A percentile compares a stretch with the other conserved stretches of the same genome.
These are phyloP conservation scores for Arthrinium phaeospermum DNA, from an alignment of 2,329 filamentous ascomycete species.

Conservation along the genomic window DNA sequence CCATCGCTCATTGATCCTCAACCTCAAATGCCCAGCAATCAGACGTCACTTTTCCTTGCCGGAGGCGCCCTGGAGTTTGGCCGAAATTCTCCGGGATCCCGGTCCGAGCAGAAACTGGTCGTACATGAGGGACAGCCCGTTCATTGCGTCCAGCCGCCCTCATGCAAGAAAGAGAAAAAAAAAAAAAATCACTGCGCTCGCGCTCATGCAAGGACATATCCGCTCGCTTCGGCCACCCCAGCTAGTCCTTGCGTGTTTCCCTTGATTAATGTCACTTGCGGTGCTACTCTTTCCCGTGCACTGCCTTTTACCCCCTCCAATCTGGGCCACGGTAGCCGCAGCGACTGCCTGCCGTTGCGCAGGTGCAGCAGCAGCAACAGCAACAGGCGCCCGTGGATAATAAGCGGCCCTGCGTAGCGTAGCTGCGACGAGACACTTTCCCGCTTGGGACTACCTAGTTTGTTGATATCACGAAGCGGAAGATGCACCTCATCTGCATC, in stretches of 20 bases:
- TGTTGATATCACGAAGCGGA: background rate
- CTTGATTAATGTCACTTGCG: background rate
- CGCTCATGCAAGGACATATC: conserved; percentile 20
- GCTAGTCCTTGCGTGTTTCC: background rate
- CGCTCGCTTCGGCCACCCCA: background rate
- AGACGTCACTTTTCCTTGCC: conserved; percentile 19
- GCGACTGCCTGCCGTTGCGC: background rate
- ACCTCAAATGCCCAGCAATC: conserved; percentile 15
- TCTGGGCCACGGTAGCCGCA: background rate
- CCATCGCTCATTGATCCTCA: too few species aligned
- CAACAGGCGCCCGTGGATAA: background rate
- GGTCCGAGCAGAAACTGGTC: conserved; percentile 25
- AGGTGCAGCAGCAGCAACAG: background rate
- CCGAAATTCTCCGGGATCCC: conserved; percentile 34
- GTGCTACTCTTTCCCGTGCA: background rate
- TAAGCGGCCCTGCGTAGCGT: background rate
- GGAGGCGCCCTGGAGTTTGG: conserved; percentile 22
- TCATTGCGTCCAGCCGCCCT: conserved; percentile 19
- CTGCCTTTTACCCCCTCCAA: conserved; percentile 14
- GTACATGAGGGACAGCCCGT: conserved; percentile 19
- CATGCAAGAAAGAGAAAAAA: conserved; percentile 20
- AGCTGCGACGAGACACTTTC: background rate
- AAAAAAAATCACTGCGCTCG: background rate
- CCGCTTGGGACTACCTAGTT: conserved; percentile 3
- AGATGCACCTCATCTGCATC: background rate